Conservation (phyloP, 139 green algal species). For the Parachlorella kessleri region DNA sequence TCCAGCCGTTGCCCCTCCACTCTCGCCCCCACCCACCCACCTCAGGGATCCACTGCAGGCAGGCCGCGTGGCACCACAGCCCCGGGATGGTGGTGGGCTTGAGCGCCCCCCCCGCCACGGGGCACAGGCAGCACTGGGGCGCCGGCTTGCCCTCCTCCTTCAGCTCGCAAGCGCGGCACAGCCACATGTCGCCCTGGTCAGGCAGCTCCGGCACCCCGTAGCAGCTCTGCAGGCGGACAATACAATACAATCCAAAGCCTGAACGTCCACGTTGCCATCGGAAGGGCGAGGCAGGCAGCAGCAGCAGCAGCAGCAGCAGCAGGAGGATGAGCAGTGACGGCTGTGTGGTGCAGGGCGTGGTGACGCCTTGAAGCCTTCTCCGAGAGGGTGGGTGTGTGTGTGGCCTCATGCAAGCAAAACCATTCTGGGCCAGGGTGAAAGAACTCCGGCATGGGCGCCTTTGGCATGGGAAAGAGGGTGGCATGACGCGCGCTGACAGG, state of each 20-base stretch:
- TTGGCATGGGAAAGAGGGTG: too few species aligned
- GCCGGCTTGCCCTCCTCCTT: conserved; percentile 45
- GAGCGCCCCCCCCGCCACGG: conserved; percentile 85
- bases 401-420: too few species aligned
- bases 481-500: too few species aligned
- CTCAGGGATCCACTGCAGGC: conserved; percentile 89
- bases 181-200: conserved; percentile 77
- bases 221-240: conserved; percentile 71
- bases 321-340: background rate
- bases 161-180: conserved; percentile 85
- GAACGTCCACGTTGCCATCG: too few species aligned
- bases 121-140: conserved; percentile 93
- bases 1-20: background rate
- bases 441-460: too few species aligned
- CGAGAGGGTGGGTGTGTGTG: too few species aligned
- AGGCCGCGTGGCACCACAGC: conserved; percentile 85
- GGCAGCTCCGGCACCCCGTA: conserved; percentile 88
- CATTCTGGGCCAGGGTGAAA: too few species aligned
- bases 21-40: conserved; percentile 10
- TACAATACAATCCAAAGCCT: too few species aligned
- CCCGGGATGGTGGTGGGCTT: conserved; percentile 80
- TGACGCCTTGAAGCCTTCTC: too few species aligned
- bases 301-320: background rate
- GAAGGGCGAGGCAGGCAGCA: too few species aligned
- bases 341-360: too few species aligned